Base-by-base conservation (phyloP, 1,284 basidiomycete species). In the Malassezia pachydermatis region DNA sequence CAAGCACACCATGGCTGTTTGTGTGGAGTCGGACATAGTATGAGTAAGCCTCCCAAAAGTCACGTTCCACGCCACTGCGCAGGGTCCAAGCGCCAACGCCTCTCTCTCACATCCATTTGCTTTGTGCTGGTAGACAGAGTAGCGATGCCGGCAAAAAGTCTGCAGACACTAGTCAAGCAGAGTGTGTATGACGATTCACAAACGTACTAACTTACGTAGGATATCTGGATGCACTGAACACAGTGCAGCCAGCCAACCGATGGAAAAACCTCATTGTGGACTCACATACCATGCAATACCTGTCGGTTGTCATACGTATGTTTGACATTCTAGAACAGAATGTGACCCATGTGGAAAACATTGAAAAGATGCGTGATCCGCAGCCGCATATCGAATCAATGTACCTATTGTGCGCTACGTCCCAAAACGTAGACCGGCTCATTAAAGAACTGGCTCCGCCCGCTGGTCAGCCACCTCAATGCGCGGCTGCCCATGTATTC, bases 191-290 rank as follows among this genome's bases (percentile, higher is more conserved):
- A 16, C 24, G 16, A 9, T 5, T 10, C 34, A 16, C 8, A 8
- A 16, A 8, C 11, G 14, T 13, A 9, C 24, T 39, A 30, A 27
- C 23, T 24, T 23, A 45, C 35, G 20, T 9, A 60, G 59, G 66
- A 34, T 67, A 69, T 51, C 56, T 69, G 32, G 54, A 33, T 41
- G 54, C 65, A 9, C 62, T 70, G 11, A 58, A 59, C 13, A 69
- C 68, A n/a, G 68, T 70, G 4, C 67, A 67, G 47, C 65, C 67
- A 0, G 54, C 63, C 6, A 57, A 61, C 38, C 45, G 60, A 78
- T 98, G 92, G 92, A 98, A 98, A 79, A 84, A 92, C 63, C 80
- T 98, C 41, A 87, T 98, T 53, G 86, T 96, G 34, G 92, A 98
- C 73, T 84, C 89, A 56, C 81, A 88, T 75, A 84, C 88, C 24